These are phyloP conservation scores for Fusarium xyrophilum DNA, from an alignment of 2,329 filamentous ascomycete species.

Conservation along the genomic window DNA sequence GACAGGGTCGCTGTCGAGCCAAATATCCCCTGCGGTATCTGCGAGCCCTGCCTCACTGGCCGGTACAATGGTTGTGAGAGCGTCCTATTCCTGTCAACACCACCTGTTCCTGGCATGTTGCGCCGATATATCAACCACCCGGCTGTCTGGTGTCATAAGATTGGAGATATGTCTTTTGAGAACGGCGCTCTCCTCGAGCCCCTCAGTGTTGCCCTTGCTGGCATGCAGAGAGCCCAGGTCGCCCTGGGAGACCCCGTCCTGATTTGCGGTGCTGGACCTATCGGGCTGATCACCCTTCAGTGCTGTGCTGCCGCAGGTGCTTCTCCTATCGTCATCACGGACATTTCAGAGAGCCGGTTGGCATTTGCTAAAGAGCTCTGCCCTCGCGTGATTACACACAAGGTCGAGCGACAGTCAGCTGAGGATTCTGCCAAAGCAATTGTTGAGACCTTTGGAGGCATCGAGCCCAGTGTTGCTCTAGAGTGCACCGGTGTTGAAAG, in stretches of 20 bases:
- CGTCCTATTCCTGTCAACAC: slow-evolving; percentile 88
- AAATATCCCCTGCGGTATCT: slow-evolving; percentile 88
- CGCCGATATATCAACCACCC: slow-evolving; percentile 95
- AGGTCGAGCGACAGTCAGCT: slow-evolving; percentile 70
- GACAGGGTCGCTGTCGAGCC: slow-evolving; percentile 95
- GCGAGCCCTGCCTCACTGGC: slow-evolving; percentile 89
- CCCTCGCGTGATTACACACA: slow-evolving; percentile 80
- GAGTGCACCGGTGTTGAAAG: slow-evolving; percentile 96
- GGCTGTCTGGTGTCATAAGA: slow-evolving; percentile 94
- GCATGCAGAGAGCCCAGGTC: slow-evolving; percentile 82
- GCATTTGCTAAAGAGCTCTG: slow-evolving; percentile 84
- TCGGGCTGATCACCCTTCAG: slow-evolving; percentile 86
- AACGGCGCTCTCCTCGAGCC: slow-evolving; percentile 91
- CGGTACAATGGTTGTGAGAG: slow-evolving; percentile 94
- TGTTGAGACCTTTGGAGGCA: slow-evolving; percentile 70
- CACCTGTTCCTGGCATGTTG: slow-evolving; percentile 84
- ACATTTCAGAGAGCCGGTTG: slow-evolving; percentile 87
- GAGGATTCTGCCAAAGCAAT: slow-evolving; percentile 79
- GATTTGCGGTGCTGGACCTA: slow-evolving; percentile 91
- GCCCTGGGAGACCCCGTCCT: slow-evolving; percentile 85
- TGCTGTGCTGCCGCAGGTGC: slow-evolving; percentile 87
- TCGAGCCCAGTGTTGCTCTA: slow-evolving; percentile 82
- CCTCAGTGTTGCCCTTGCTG: slow-evolving; percentile 85
- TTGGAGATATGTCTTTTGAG: slow-evolving; percentile 89
- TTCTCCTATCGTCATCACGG: slow-evolving; percentile 89